These are phyloP conservation scores for Komagataella kurtzmanii DNA, from an alignment of 805 yeast species.

Conservation along the genomic window DNA sequence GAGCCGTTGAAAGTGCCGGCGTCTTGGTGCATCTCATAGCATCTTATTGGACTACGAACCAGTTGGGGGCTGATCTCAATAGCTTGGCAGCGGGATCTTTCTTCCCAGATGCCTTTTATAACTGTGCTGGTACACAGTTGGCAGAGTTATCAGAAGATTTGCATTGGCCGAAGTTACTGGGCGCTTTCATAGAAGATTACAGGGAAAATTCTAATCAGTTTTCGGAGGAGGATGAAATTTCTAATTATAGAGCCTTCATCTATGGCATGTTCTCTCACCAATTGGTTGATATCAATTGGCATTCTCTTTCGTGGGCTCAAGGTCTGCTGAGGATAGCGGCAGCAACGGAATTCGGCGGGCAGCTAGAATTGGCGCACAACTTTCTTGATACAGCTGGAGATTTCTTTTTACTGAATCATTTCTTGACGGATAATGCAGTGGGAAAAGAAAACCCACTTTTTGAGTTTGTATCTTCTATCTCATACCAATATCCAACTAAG, in stretches of 20 bases:
- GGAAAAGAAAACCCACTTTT: slow-evolving; percentile 5
- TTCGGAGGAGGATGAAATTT: not conserved
- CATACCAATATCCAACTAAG: slow-evolving; percentile 29
- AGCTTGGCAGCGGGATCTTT: slow-evolving; percentile 42
- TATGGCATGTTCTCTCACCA: slow-evolving; percentile 52
- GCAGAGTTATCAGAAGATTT: slow-evolving; percentile 41
- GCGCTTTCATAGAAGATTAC: slow-evolving; percentile 30
- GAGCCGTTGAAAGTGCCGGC: not conserved
- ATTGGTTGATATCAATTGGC: slow-evolving; percentile 57
- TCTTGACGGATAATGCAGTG: slow-evolving; percentile 4
- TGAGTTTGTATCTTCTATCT: slow-evolving; percentile 11
- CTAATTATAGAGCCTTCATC: slow-evolving; percentile 34
- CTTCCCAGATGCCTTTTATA: slow-evolving; percentile 57
- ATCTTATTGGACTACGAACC: not conserved
- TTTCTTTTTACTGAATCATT: slow-evolving; percentile 28
- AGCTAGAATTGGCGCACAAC: slow-evolving; percentile 33
- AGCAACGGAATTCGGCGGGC: slow-evolving; percentile 40
- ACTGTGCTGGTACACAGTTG: slow-evolving; percentile 32
- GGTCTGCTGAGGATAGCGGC: slow-evolving; percentile 43
- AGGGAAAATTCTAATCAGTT: slow-evolving; percentile 12
- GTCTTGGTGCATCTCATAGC: not conserved
- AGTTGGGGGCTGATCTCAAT: not conserved
- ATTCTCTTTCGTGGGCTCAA: slow-evolving; percentile 37
- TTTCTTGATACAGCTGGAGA: slow-evolving; percentile 56
- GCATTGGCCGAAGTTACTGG: slow-evolving; percentile 61